Base-by-base conservation (phyloP, 1,284 basidiomycete species). In the Spongispora temasekensis region DNA sequence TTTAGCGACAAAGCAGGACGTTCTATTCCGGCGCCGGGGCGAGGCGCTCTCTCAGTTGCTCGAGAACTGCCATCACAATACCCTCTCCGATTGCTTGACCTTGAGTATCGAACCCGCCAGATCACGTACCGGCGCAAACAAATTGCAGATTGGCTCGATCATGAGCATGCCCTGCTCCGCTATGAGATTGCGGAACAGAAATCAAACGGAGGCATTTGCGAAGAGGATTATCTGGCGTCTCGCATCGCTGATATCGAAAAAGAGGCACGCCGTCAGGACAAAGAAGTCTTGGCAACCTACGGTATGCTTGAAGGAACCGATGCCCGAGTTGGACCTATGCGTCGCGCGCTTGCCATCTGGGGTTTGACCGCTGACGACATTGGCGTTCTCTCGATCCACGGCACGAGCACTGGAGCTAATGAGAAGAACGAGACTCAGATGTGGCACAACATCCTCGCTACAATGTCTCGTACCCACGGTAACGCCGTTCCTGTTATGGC, bases 391-490 rank as follows among this genome's bases (percentile, higher is more conserved):
- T 93, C 93, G 27, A 94, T 96, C 65, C 95, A 96, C 69, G 95
- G 95, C 50, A 99, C 97, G 7, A 97, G 95, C 70, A 99, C 97
- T 40, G 91, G 89, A 69, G 97, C 97, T 37, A 99, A 99, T 77
- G 96, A 99, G 84, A 94, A 96, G 81, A 99, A 99, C 77, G 97
- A 99, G 83, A 95, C 94, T 8, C 88, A 90, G 68, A 95, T 98
- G 62, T 98, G 97, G 92, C 95, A 98, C 76, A 89, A 94, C 66
- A 89, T 98, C 73, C 93, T 99, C 78, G 87, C 86, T 42, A 86
- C 88, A 59, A 90, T 98, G 69, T 88, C 88, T 56, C 92, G 97
- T 64, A 94, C 94, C 17, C 86, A 88, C 53, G 95, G 95, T 60
- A 98, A 98, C 75, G 96, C 96, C 23, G 91, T 98, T 56, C 97